Evolutionary conservation across 805 yeast species (phyloP).

Genomic region (Wickerhamomyces hampshirensis): DNA sequence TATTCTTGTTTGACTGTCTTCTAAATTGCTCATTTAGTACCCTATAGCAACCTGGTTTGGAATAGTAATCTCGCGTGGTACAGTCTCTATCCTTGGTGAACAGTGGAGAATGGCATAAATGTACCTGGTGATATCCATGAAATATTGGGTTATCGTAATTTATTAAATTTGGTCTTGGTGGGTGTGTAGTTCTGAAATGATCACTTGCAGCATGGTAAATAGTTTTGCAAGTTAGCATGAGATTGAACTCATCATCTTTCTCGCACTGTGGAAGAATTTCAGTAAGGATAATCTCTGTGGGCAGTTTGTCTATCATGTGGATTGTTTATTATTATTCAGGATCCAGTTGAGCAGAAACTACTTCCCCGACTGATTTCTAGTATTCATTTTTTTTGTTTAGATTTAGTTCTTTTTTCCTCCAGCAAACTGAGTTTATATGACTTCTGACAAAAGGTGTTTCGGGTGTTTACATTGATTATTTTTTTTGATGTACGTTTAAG

Average conservation of each 20-base stretch:
- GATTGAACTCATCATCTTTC: slow-evolving; percentile 15
- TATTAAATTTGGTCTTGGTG: slow-evolving; percentile 12
- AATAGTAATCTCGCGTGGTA: slow-evolving; percentile 13
- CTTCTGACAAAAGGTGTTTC: neutral
- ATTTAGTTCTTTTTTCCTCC: too few relatives aligned
- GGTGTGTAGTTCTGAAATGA: slow-evolving; percentile 8
- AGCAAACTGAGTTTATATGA: too few relatives aligned
- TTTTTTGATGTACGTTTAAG: neutral
- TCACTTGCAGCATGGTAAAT: slow-evolving; percentile 15
- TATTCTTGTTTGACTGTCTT: too few relatives aligned
- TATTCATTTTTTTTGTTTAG: too few relatives aligned
- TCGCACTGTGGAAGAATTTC: slow-evolving; percentile 15
- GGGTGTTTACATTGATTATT: neutral
- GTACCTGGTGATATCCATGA: slow-evolving; percentile 14
- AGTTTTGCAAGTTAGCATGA: slow-evolving; percentile 19
- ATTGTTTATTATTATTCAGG: too few relatives aligned
- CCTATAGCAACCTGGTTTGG: slow-evolving; percentile 7
- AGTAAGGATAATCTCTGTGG: slow-evolving; percentile 17
- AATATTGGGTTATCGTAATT: slow-evolving; percentile 19
- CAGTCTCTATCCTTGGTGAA: slow-evolving; percentile 5
- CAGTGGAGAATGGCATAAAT: slow-evolving; percentile 6
- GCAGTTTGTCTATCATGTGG: slow-evolving; percentile 23
- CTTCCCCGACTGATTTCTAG: too few relatives aligned
- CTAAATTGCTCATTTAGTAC: too few relatives aligned
- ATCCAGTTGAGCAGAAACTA: too few relatives aligned